Evolutionary conservation across 805 yeast genomes (phyloP), one percentile per base, ranked within the genome.

Genomic region (Metschnikowia peoriensis): DNA sequence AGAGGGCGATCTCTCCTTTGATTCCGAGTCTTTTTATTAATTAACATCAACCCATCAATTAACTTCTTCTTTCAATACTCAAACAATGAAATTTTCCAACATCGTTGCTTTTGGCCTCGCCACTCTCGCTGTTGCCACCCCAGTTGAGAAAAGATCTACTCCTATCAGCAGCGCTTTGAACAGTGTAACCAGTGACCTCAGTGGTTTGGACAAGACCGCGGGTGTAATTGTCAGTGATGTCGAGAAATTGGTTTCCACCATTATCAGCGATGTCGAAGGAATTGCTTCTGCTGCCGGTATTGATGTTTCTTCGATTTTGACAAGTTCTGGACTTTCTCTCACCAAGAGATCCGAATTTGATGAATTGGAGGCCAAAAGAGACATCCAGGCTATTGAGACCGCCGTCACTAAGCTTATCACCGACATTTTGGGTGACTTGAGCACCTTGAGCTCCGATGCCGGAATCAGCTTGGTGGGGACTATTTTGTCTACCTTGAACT

Each of bases 251-350:
- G 38, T 53, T 27, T 35, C 37, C 34, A 40, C 22, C 9, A 38
- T 53, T 32, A 29, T 53, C 22, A 28, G 34, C 41, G 56, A 53
- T 15, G 51, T 53, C 32, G 54, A 53, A 41, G 46, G 15, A 28
- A 32, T 50, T 37, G 54, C 56, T 15, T n/a, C 48, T 22, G 54
- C 56, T 17, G 51, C 54, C 15, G 56, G 56, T 8, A 22, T 50
- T 14, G 51, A 50, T 28, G 29, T 40, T 2, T 46, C 54, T 22
- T 29, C 38, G 8, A 16, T 53, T n/a, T 47, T 42, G 49, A 22
- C 29, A 28, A 28, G 6, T 2, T 40, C 56, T 22, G 49, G 49
- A 5, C 5, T 43, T 17, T 32, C 46, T 12, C 15, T 44, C 1
- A 10, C 38, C 17, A 41, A 34, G 32, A 42, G 41, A 22, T 43